A percentile compares a stretch with the other conserved stretches of the same genome.
These are phyloP conservation scores for Ophiocytium majus DNA, from an alignment of 352 stramenopile species.

Conservation along the genomic window DNA sequence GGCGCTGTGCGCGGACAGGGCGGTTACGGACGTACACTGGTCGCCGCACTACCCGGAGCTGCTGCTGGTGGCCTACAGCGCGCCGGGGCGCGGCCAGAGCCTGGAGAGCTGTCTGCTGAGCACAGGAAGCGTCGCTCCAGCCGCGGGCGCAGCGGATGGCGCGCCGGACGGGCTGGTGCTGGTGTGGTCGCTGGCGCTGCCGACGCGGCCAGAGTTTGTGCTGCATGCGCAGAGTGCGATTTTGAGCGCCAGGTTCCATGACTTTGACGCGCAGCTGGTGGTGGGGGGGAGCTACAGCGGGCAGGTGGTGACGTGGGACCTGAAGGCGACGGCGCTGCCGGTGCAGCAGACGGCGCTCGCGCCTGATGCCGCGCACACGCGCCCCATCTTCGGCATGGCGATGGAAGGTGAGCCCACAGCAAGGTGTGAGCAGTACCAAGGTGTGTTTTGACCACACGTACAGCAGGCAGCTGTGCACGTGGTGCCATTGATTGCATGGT, in stretches of 20 bases:
- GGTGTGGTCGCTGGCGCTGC: slow-evolving; percentile 53
- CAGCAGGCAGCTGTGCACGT: too few relatives aligned
- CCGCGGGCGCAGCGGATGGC: neutral
- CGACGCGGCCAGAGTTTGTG: slow-evolving; percentile 41
- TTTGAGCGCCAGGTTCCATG: slow-evolving; percentile 46
- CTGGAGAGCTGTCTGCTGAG: neutral
- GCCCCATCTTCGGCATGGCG: slow-evolving; percentile 51
- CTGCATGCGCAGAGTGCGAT: slow-evolving; percentile 49
- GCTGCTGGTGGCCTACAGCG: slow-evolving; percentile 52
- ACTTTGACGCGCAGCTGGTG: slow-evolving; percentile 48
- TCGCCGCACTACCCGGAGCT: slow-evolving; percentile 54
- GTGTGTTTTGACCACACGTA: too few relatives aligned
- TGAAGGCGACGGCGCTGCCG: slow-evolving; percentile 39
- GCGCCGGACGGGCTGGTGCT: slow-evolving; percentile 49
- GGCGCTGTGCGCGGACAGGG: slow-evolving; percentile 38
- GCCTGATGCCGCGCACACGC: slow-evolving; percentile 42
- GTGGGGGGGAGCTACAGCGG: slow-evolving; percentile 50
- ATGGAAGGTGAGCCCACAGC: slow-evolving; percentile 53
- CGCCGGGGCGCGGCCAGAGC: slow-evolving; percentile 26
- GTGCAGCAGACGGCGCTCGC: slow-evolving; percentile 53
- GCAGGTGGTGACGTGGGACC: slow-evolving; percentile 55
- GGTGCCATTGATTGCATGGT: too few relatives aligned
- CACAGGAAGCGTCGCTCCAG: neutral
- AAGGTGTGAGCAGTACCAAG: too few relatives aligned
- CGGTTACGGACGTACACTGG: slow-evolving; percentile 56